Base-by-base conservation (phyloP, 2,329 filamentous ascomycete genomes). In the Aspergillus quadricinctus region DNA sequence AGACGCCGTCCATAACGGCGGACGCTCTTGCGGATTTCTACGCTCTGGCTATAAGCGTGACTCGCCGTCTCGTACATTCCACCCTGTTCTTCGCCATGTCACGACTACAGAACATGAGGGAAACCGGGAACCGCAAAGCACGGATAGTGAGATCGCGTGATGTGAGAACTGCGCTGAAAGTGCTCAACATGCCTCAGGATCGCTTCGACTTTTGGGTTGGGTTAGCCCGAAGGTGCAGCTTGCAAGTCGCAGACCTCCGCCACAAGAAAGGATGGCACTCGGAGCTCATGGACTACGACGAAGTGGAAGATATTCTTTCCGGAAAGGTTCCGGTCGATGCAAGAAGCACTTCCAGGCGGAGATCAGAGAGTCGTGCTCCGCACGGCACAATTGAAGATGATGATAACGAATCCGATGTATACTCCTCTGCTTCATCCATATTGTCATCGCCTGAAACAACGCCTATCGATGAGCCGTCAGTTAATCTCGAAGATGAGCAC, bases 11-110 rank as follows among this genome's bases (percentile, higher is more conserved):
- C 0, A 83, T 96, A 23, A 86, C 88, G 62, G 83, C 86, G 6
- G 92, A 89, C 1, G 86, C 89, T 0, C 80, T 95, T n/a, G 80
- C 83, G 4, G 90, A 94, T 63, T 87, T 96, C 48, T 81, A 92
- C 65, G 82, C 83, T 8, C 72, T 96, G 1, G 78, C 82, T 0
- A 70, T 88, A 1, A 88, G 83, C 53, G 62, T 94, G 14, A 92
- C 89, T 0, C 84, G 83, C 57, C 81, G 89, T 11, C 74, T 96
- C 1, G 78, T 94, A 1, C 83, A 89, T 49, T 83, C 88, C 0
- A 78, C 84, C 0, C 75, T 94, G 0, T 88, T 88, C 64, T 83
- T 90, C 56, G 83, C 87, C n/a, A 81, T 83, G 69, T 88, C 88
- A 2, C 81, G 90, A 45, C 74, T 91, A 25, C 81, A 85, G 52